phyloP scores from a whole-genome alignment of 1,284 basidiomycete genomes.

The Vanrija sp. region DNA sequence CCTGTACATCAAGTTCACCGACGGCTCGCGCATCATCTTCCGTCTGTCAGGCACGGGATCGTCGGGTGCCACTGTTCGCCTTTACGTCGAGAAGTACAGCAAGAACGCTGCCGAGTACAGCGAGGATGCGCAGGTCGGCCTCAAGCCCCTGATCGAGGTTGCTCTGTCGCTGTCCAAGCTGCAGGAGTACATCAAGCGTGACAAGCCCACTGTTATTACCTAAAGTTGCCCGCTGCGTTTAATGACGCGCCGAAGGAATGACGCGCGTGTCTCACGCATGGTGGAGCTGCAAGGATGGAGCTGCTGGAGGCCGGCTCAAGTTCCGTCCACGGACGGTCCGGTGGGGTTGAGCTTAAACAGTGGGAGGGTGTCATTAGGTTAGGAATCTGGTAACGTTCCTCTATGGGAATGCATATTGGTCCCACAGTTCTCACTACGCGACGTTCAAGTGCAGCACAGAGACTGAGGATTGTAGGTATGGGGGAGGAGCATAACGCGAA shows the following conservation, averaged over 20 bases:
- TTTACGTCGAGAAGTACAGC: slow-evolving; percentile 92
- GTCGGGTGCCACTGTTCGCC: slow-evolving; percentile 86
- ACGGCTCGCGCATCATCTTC: slow-evolving; percentile 93
- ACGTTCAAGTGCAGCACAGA: too few relatives aligned
- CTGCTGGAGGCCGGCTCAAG: not conserved
- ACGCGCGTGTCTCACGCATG: not conserved
- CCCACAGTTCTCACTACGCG: too few relatives aligned
- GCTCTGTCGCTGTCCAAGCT: slow-evolving; percentile 80
- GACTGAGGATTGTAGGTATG: too few relatives aligned
- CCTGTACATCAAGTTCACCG: slow-evolving; percentile 83
- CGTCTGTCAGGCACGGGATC: slow-evolving; percentile 92
- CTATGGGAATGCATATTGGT: too few relatives aligned
- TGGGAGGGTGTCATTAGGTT: not conserved
- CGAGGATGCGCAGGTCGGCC: slow-evolving; percentile 76
- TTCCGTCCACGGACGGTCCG: not conserved
- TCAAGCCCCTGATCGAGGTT: slow-evolving; percentile 93
- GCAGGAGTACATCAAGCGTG: slow-evolving; percentile 76
- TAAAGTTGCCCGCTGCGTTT: slow-evolving; percentile 15
- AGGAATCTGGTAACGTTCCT: not conserved
- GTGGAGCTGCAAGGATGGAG: not conserved
- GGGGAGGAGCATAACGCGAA: too few relatives aligned
- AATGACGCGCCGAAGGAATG: not conserved
- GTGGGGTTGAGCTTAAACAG: not conserved
- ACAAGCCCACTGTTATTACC: slow-evolving; percentile 96
- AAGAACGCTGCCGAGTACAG: slow-evolving; percentile 71